Evolutionary conservation across 495 filamentous ascomycete genomes (phyloP), one percentile per base, ranked within the genome.

Genomic region (Neohortaea acidophila): DNA sequence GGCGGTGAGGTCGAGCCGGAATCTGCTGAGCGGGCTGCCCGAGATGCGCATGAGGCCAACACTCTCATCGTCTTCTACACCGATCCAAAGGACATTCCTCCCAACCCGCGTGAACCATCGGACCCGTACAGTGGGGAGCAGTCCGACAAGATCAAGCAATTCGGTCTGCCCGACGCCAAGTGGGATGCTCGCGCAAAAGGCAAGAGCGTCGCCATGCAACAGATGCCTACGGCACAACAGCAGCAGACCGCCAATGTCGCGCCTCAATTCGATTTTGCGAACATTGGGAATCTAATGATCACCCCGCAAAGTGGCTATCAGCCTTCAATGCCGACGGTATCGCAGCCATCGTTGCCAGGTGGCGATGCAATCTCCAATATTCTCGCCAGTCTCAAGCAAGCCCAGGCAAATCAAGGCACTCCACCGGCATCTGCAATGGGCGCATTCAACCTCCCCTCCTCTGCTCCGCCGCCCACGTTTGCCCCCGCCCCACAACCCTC

Each of bases 1-100:
- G 77, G 74, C 33, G 56, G 55, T 3, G 48, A 58, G 9, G 64
- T 66, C 23, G 50, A 60, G 3, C 66, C 80, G 7, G 55, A 60
- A 0, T 85, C 77, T 7, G 61, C 70, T 0, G 76, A 91, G 52
- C 75, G 75, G 40, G 63, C 68, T 26, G 62, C 65, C 3, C 84
- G 84, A 52, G 67, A 78, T 21, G 67, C 75, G 35, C 73, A 81
- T 7, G 86, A 92, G 57, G 62, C 65, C 15, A 75, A 65, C n/a
- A 84, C 81, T 18, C 68, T 93, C 22, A 84, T 91, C 74, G 80
- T 77, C 4, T 72, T 84, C 43, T 89, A 93, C 51, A 70, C 77
- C 2, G 73, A 74, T 36, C 56, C 61, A 23, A 68, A 69, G 5
- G 84, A 92, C 49, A 77, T 91, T 43, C 86, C 86, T 3, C 61